Base-by-base conservation (phyloP, 768 basidiomycete genomes). In the Agrocybe chaxingu region DNA sequence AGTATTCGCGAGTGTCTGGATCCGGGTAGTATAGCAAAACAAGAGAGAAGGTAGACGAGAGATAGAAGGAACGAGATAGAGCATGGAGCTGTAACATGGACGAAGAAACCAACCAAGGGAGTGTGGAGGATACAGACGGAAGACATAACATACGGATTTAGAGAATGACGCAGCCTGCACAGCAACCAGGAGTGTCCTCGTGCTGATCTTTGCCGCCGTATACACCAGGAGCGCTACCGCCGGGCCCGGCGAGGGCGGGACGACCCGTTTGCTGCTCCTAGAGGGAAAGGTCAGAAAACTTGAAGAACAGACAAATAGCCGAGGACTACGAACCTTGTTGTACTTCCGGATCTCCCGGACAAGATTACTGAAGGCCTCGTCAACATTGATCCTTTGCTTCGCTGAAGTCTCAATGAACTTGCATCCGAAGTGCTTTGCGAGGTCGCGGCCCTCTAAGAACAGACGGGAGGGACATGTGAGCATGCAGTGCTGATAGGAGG, bases 351-450 rank as follows among this genome's bases (percentile, higher is more conserved):
- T 97, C 68, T 94, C 91, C 31, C 94, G 84, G 30, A 98, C 93
- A 57, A 98, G 87, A 55, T 88, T 87, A 61, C 80, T 84, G 73
- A 98, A 98, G 9, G 92, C 92, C 72, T 97, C 92, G 58, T 98
- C 95, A 48, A 98, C 94, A 60, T 97, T 97, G 72, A 95, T 92
- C 46, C 95, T 82, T 62, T 94, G 89, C 71, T 97, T 97, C 40
- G 94, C 95, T 3, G 95, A 98, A 1, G 93, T 96, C 68, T 98
- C 95, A 51, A 95, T 89, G 69, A 94, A 97, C 62, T 88, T 91
- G 74, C 92, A 94, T 39, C 87, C 87, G 64, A 94, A 92, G 66
- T 92, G 89, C 67, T 92, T 92, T 0, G 97, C 97, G 45, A 98
- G 84, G 60, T 97, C 93, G 47, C 92, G 90, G 4, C 97, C 97